A percentile compares a stretch with the other conserved stretches of the same genome.
Evolutionary conservation across 2,329 filamentous ascomycete species (phyloP).

Genomic region (Penicillium palitans): DNA sequence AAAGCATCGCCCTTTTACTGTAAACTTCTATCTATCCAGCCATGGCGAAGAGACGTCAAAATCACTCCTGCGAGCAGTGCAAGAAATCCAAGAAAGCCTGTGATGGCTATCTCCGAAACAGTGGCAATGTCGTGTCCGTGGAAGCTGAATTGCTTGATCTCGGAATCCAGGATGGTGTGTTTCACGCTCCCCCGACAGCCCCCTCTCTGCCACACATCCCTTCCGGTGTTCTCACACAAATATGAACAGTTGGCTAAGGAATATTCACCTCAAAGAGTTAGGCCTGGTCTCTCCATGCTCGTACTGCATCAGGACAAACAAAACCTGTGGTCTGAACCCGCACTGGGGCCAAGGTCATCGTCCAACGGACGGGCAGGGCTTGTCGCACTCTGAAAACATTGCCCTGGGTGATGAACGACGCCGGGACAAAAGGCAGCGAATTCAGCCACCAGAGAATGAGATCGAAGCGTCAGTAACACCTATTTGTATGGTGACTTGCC

Average conservation of each 20-base stretch:
- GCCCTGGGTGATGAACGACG: neutral
- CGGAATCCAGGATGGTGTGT: neutral
- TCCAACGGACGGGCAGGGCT: neutral
- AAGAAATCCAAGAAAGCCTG: neutral
- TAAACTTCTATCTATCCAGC: neutral
- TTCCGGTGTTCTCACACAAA: neutral
- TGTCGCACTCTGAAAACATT: neutral
- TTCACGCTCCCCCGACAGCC: neutral
- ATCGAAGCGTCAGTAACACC: neutral
- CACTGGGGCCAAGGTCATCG: neutral
- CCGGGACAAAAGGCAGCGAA: neutral
- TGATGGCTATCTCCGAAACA: neutral
- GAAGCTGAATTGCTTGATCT: neutral
- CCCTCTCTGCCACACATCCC: neutral
- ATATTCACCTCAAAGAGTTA: neutral
- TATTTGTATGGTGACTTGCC: neutral
- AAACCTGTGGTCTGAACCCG: neutral
- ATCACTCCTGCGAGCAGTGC: neutral
- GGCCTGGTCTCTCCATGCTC: neutral
- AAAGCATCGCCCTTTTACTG: no score
- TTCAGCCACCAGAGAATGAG: neutral
- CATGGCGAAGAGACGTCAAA: neutral
- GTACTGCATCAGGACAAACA: neutral
- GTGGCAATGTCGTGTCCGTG: neutral
- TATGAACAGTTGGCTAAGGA: neutral